These are phyloP conservation scores for Cryphonectria japonica DNA, from an alignment of 2,329 filamentous ascomycete genomes.

Conservation along the genomic window DNA sequence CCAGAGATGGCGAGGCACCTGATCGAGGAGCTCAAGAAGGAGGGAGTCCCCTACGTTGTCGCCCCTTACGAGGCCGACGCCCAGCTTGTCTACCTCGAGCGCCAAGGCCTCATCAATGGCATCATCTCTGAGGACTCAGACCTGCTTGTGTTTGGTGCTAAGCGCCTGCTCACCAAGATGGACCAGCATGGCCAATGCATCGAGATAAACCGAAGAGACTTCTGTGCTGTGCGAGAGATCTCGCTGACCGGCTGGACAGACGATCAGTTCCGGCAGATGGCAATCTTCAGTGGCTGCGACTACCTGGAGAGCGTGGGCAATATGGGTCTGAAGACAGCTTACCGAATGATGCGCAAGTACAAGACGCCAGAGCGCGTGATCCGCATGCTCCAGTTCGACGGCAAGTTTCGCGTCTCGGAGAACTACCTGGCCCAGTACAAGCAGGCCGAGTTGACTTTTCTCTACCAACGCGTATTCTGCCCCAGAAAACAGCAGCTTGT, in stretches of 20 bases:
- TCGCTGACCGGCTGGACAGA: slow-evolving; percentile 93
- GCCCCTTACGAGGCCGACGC: slow-evolving; percentile 97
- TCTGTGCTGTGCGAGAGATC: slow-evolving; percentile 84
- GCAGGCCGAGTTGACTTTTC: slow-evolving; percentile 87
- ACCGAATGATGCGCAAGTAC: slow-evolving; percentile 87
- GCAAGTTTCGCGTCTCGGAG: slow-evolving; percentile 77
- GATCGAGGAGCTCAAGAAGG: slow-evolving; percentile 87
- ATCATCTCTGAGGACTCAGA: slow-evolving; percentile 98
- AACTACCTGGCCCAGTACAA: slow-evolving; percentile 82
- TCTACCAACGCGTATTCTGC: slow-evolving; percentile 95
- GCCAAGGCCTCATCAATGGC: slow-evolving; percentile 78
- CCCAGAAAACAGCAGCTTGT: slow-evolving; percentile 72
- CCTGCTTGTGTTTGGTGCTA: slow-evolving; percentile 91
- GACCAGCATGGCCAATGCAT: slow-evolving; percentile 93
- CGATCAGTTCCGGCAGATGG: slow-evolving; percentile 89
- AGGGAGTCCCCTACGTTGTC: slow-evolving; percentile 83
- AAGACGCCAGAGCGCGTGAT: slow-evolving; percentile 84
- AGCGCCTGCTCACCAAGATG: slow-evolving; percentile 87
- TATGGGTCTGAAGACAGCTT: slow-evolving; percentile 90
- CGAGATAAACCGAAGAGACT: slow-evolving; percentile 87
- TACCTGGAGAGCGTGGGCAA: slow-evolving; percentile 86
- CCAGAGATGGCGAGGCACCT: slow-evolving; percentile 91
- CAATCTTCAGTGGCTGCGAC: slow-evolving; percentile 94
- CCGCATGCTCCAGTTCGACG: slow-evolving; percentile 84
- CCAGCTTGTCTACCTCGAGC: slow-evolving; percentile 94